Evolutionary conservation across 2,329 filamentous ascomycete species (phyloP).

Genomic region (Venturia asperata): DNA sequence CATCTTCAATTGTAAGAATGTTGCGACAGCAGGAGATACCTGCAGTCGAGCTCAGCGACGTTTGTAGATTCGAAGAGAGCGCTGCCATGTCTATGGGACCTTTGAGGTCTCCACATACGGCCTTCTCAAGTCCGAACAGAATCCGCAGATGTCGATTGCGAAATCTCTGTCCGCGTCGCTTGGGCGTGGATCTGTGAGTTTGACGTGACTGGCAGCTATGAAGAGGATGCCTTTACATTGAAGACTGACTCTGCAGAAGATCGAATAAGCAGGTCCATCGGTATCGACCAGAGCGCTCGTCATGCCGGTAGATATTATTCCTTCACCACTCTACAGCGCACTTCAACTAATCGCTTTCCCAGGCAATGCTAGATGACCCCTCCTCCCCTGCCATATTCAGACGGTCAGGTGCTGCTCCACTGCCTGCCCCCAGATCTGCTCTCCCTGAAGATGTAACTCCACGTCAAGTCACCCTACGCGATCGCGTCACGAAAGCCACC

Average conservation of each 20-base stretch:
- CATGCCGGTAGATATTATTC: slow-evolving; percentile 10
- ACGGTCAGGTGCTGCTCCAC: slow-evolving; percentile 59
- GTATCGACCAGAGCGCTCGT: not conserved
- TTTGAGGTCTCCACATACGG: not conserved
- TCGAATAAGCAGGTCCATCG: not conserved
- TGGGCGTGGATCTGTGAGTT: not conserved
- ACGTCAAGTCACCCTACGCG: slow-evolving; percentile 72
- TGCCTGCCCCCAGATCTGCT: slow-evolving; percentile 44
- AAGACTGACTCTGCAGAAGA: not conserved
- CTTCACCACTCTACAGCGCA: not conserved
- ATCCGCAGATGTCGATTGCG: not conserved
- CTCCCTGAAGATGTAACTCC: slow-evolving; percentile 64
- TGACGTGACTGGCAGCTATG: not conserved
- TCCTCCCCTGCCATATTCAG: slow-evolving; percentile 63
- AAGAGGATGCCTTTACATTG: not conserved
- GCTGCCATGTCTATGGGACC: not conserved
- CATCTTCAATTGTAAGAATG: not conserved
- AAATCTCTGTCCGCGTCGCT: not conserved
- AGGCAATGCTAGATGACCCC: slow-evolving; percentile 71
- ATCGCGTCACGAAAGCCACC: slow-evolving; percentile 76
- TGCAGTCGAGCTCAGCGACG: not conserved
- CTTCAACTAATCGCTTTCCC: not conserved
- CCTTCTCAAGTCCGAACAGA: not conserved
- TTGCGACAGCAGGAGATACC: not conserved
- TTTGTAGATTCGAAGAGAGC: not conserved